Evolutionary conservation across 257 asterid species (phyloP), one percentile per base, ranked within the genome.

Genomic region (Nicotiana attenuata): DNA sequence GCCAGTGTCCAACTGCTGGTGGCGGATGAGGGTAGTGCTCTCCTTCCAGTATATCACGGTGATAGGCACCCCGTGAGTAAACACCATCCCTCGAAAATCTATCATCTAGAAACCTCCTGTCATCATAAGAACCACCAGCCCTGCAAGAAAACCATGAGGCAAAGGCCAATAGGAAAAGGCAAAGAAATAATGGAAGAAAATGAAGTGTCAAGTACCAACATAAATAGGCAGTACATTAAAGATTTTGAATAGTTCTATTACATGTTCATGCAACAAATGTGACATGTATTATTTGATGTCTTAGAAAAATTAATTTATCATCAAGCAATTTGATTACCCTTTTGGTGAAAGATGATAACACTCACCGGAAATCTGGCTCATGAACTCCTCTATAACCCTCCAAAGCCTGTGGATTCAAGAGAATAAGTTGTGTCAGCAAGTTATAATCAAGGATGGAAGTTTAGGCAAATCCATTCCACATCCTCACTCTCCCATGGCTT

Each of bases 381-480:
- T 94, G 91, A 76, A 89, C 95, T 55, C 90, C 97, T 77, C 91
- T 96, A 91, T 96, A 96, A 85, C 97, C 97, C 94, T 96, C 98
- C 92, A 92, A 87, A 84, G 97, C 99, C 99, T 96, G 99, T 96
- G 97, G 93, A 96, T 94, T 94, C 95, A 94, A 96, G 98, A 96
- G 95, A 93, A 93, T 92, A 96, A 94, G 97, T 89, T 89, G 90
- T 88, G 92, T 96, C 99, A 96, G 98, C 97, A 91, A 91, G 90
- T 82, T 90, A 92, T 87, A 91, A 92, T 91, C 97, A 94, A 88
- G 89, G 91, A 87, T 84, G 89, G 93, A 93, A 87, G 89, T 75
- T 50, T 76, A 93, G 92, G 96, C 89, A 91, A 92, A 96, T 83
- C 96, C 97, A 94, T 86, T 94, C 99, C 97, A 94, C 93, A 90